phyloP scores from a whole-genome alignment of 306 rosid genomes.

The Dalbergia cochinchinensis region DNA sequence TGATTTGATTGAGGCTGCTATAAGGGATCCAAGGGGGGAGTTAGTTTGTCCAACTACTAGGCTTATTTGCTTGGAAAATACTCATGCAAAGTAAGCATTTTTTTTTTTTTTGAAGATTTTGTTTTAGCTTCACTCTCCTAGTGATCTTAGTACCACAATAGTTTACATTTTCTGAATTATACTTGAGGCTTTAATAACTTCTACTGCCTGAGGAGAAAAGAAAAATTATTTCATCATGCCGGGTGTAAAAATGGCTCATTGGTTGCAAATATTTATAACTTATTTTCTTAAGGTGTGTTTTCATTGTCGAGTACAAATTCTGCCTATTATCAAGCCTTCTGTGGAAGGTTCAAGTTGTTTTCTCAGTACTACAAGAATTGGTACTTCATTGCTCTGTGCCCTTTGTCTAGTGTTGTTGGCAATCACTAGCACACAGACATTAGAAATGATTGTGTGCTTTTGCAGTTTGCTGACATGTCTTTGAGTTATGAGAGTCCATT shows the following conservation, averaged over 20 bases:
- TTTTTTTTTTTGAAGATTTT: not conserved
- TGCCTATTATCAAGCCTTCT: not conserved
- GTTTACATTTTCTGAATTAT: not conserved
- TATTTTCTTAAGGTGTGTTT: not conserved
- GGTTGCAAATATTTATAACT: not conserved
- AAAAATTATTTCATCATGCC: not conserved
- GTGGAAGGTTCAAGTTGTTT: not conserved
- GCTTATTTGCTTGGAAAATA: conserved; percentile 94
- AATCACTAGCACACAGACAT: not conserved
- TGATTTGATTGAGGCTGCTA: conserved; percentile 76
- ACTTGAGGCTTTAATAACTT: not conserved
- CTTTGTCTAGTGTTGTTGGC: not conserved
- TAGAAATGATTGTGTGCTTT: not conserved
- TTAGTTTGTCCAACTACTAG: conserved; percentile 77
- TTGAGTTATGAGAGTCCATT: conserved; percentile 19
- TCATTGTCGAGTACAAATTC: not conserved
- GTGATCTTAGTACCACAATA: conserved; percentile 5
- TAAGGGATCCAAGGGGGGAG: conserved; percentile 74
- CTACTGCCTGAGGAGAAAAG: not conserved
- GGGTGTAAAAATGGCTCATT: not conserved
- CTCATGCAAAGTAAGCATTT: conserved; percentile 84
- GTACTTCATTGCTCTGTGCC: conserved; percentile 15
- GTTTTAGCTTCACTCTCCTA: conserved; percentile 11
- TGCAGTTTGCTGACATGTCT: conserved; percentile 12
- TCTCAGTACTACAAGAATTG: not conserved